phyloP scores from a whole-genome alignment of 257 asterid genomes.

The Solanum chilense region DNA sequence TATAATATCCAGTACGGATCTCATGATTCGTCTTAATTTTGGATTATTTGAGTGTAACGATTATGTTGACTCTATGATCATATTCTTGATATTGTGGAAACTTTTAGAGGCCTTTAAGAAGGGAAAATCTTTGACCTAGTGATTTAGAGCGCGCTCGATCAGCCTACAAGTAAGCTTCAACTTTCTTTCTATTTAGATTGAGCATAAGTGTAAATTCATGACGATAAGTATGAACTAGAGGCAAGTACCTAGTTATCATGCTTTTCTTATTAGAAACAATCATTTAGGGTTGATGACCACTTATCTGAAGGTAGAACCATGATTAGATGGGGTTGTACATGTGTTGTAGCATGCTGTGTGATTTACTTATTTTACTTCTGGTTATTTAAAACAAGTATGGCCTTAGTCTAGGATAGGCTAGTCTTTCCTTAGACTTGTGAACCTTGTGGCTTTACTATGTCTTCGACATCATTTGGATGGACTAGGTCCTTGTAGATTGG shows the following conservation, averaged over 20 bases:
- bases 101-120: too few species aligned
- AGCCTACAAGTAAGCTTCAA: not conserved
- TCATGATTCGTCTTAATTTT: too few species aligned
- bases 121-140: not conserved
- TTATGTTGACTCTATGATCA: not conserved
- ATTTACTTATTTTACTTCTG: not conserved
- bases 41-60: too few species aligned
- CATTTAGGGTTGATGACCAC: not conserved
- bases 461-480: too few species aligned
- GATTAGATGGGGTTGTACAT: not conserved
- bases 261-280: not conserved
- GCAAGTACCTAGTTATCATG: not conserved
- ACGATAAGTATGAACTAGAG: not conserved
- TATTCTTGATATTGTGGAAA: not conserved
- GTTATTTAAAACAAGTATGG: too few species aligned
- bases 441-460: too few species aligned
- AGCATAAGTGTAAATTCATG: not conserved
- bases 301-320: not conserved
- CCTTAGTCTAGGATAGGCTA: too few species aligned
- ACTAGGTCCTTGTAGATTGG: too few species aligned
- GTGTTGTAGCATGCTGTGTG: too few species aligned
- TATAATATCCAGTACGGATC: too few species aligned
- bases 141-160: not conserved
- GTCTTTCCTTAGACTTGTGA: too few species aligned
- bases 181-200: not conserved